Percentiles rank a stretch among this genome's conserved stretches.
These are phyloP conservation scores for Tricholoma saponaceum DNA, from an alignment of 768 basidiomycete genomes.

Conservation along the genomic window DNA sequence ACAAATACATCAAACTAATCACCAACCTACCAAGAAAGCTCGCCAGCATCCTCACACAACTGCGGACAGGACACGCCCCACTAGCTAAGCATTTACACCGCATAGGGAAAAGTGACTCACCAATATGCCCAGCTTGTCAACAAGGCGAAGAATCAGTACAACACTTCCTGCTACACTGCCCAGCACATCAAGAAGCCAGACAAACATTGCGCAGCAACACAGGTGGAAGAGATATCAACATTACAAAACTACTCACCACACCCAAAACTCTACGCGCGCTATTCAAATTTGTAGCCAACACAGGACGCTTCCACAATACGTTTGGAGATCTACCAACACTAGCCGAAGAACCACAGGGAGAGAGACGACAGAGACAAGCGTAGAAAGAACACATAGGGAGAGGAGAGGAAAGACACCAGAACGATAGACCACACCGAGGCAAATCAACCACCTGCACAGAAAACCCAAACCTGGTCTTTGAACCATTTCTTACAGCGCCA, in stretches of 20 bases:
- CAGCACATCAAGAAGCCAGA: too few relatives aligned
- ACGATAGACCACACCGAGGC: neutral
- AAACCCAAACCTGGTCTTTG: neutral
- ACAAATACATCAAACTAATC: constrained; percentile 9
- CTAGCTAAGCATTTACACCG: too few relatives aligned
- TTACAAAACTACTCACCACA: neutral
- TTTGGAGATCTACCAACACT: too few relatives aligned
- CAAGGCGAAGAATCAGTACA: too few relatives aligned
- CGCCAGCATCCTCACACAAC: too few relatives aligned
- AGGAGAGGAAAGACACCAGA: neutral
- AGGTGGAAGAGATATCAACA: too few relatives aligned
- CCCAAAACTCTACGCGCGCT: neutral
- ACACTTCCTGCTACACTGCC: too few relatives aligned
- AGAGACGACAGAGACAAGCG: neutral
- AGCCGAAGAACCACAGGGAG: neutral
- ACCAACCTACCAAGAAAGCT: constrained; percentile 9
- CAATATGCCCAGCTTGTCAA: too few relatives aligned
- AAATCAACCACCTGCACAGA: neutral
- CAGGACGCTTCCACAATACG: too few relatives aligned
- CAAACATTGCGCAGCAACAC: too few relatives aligned
- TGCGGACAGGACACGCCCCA: too few relatives aligned
- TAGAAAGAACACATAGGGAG: neutral
- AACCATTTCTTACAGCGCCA: neutral
- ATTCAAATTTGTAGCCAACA: neutral
- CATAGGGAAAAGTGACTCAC: too few relatives aligned